Evolutionary conservation across 2,329 filamentous ascomycete genomes (phyloP), one percentile per base, ranked within the genome.

Genomic region (Diplocarpon mali): DNA sequence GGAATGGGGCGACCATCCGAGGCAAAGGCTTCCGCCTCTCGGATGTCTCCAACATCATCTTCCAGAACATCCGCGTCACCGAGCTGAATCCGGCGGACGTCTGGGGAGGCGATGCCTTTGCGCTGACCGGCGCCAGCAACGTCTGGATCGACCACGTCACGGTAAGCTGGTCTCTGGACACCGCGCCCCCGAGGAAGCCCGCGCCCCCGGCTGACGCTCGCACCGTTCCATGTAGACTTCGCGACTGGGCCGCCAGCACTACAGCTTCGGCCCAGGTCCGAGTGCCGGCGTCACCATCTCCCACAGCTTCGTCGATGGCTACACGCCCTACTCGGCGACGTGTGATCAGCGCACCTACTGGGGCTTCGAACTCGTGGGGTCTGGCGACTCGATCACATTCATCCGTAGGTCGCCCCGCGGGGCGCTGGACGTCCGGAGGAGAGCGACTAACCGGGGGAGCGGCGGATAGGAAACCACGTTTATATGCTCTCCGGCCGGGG

Each of bases 231-330:
- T 7, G 20, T 24, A 66, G 40, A 15, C 62, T 48, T 67, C 65
- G n/a, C 58, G 65, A 16, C 63, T 70, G 37, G 67, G 67, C 7
- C 65, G 69, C 42, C 67, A 69, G 59, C 63, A 67, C 52, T 57
- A 69, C 36, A 62, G 64, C 43, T 57, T 58, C 2, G 63, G 64
- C 8, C 59, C 62, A 30, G 51, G 51, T 20, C 48, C 57, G 4
- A 61, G 59, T 24, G 58, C 62, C n/a, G 61, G 62, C 38, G 61
- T 70, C 1, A 70, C 69, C 1, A 61, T 72, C 40, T 68, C 67
- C 11, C 70, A 72, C 62, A 66, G 60, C 51, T 65, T 66, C 32
- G 64, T 71, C 46, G 62, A 71, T 41, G 69, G 69, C 8, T 48
- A 51, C 2, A 68, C 68, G 0, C 57, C 52, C 20, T 68, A 63